Base-by-base conservation (phyloP, 1,284 basidiomycete species). In the Ustanciosporium gigantosporum region DNA sequence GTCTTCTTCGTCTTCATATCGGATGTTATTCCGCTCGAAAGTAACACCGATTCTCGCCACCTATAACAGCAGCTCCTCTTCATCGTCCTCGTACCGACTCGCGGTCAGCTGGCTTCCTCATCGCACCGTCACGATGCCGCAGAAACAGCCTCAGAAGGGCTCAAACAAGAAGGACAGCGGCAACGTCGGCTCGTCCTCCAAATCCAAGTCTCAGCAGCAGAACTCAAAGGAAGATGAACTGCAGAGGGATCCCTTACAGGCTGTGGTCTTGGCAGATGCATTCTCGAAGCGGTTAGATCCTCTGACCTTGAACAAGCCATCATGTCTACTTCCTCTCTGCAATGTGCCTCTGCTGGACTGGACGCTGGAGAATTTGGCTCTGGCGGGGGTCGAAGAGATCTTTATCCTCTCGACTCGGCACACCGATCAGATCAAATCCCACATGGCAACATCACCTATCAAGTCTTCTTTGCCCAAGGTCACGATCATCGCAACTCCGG, bases 271-370 rank as follows among this genome's bases (percentile, higher is more conserved):
- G 34, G 91, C 93, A 13, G 92, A 96, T 79, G 92, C 89, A 69
- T 96, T 93, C 82, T 92, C 93, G 81, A 88, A 88, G 70, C 86
- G 91, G 53, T 93, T 95, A 76, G 84, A 88, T 58, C 93, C 93
- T 15, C 83, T 96, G 17, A 94, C 90, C 25, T 46, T 64, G 14
- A 64, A 68, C 36, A 49, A 38, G 15, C 71, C 70, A 6, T 27
- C 46, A 46, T 94, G 90, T 79, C 83, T 98, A 9, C 82, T 98
- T 17, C 94, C 94, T 0, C 85, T 98, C 59, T 93, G 92, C 80
- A 94, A 94, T 76, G 88, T 89, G 1, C 89, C 93, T 4, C 81
- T 99, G 25, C 83, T 99, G 24, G 88, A 91, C 69, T 97, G 93
- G 91, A 96, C 94, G 2, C 87, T 98, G 59, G 94, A 98, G 79